These are phyloP conservation scores for Dactylis glomerata DNA, from an alignment of 176 grass and related monocot genomes.

Conservation along the genomic window DNA sequence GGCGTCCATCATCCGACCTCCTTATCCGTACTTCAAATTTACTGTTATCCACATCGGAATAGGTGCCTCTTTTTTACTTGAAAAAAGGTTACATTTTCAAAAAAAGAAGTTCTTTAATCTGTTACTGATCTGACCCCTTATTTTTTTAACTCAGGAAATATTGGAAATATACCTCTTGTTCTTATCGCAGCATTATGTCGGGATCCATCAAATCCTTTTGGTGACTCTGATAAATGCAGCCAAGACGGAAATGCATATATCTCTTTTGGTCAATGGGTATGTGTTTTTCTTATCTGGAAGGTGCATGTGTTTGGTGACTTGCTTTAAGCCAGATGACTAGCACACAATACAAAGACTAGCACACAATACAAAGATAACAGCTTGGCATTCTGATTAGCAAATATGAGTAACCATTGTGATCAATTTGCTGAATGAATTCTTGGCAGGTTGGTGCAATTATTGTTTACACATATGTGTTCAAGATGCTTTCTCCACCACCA, in stretches of 20 bases:
- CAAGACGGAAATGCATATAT: conserved; percentile 98
- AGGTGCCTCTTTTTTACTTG: conserved; percentile 43
- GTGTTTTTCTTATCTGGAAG: not conserved
- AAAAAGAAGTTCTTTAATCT: not conserved
- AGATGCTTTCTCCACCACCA: conserved; percentile 94
- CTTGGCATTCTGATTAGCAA: not conserved
- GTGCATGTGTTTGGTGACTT: conserved; percentile 12
- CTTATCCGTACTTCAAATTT: conserved; percentile 98
- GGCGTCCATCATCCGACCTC: conserved; percentile 81
- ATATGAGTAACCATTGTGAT: conserved; percentile 17
- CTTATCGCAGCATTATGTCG: conserved; percentile 91
- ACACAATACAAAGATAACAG: not conserved
- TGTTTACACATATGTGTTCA: conserved; percentile 98
- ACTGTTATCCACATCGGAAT: conserved; percentile 96
- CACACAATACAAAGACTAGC: not conserved
- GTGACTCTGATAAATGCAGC: conserved; percentile 84
- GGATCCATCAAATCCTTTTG: conserved; percentile 94
- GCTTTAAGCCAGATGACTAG: conserved; percentile 7
- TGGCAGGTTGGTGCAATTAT: conserved; percentile 95
- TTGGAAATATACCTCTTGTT: conserved; percentile 98
- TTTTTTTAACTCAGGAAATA: conserved; percentile 69
- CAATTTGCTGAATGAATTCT: conserved; percentile 15
- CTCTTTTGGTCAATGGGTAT: conserved; percentile 99
- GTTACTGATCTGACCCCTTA: not conserved
- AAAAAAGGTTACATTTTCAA: not conserved